Conservation (phyloP, 352 stramenopile genomes). For the Pythium rishiriense region DNA sequence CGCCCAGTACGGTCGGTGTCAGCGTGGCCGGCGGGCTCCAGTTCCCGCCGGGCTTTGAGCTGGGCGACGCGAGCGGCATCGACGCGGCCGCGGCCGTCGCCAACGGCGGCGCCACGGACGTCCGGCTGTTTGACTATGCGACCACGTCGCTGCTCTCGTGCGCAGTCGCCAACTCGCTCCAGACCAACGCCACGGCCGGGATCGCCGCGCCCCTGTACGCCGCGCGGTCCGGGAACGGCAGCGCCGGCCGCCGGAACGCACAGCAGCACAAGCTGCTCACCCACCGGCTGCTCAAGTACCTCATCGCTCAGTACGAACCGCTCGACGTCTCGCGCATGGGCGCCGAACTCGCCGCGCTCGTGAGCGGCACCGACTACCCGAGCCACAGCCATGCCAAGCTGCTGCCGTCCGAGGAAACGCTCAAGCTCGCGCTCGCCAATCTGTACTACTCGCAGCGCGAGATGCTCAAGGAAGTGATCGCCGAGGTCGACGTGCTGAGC, state of each 20-base stretch:
- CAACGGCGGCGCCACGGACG: slow-evolving; percentile 32
- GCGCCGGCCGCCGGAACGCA: slow-evolving; percentile 13
- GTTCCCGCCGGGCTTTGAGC: slow-evolving; percentile 58
- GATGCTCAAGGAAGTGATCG: slow-evolving; percentile 78
- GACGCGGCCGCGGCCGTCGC: slow-evolving; percentile 40
- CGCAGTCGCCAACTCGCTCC: slow-evolving; percentile 29
- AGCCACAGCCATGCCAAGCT: slow-evolving; percentile 26
- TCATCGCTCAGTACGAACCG: slow-evolving; percentile 77
- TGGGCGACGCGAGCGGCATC: slow-evolving; percentile 41
- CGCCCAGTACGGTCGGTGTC: slow-evolving; percentile 23
- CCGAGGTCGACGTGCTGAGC: slow-evolving; percentile 70
- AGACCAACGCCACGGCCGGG: slow-evolving; percentile 2
- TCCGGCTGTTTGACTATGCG: slow-evolving; percentile 57
- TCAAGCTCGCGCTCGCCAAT: slow-evolving; percentile 72
- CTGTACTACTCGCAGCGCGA: slow-evolving; percentile 82
- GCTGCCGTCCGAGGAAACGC: slow-evolving; percentile 62
- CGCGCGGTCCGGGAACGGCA: not conserved
- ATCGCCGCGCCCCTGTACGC: slow-evolving; percentile 12
- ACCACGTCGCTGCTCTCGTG: slow-evolving; percentile 33
- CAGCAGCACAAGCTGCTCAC: slow-evolving; percentile 64
- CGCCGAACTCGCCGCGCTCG: slow-evolving; percentile 52
- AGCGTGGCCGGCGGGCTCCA: slow-evolving; percentile 35
- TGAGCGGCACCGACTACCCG: slow-evolving; percentile 45
- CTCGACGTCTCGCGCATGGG: slow-evolving; percentile 73
- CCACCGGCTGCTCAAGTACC: slow-evolving; percentile 69